Evolutionary conservation across 2,329 filamentous ascomycete species (phyloP).

Genomic region (Sclerotiophoma versabilis): DNA sequence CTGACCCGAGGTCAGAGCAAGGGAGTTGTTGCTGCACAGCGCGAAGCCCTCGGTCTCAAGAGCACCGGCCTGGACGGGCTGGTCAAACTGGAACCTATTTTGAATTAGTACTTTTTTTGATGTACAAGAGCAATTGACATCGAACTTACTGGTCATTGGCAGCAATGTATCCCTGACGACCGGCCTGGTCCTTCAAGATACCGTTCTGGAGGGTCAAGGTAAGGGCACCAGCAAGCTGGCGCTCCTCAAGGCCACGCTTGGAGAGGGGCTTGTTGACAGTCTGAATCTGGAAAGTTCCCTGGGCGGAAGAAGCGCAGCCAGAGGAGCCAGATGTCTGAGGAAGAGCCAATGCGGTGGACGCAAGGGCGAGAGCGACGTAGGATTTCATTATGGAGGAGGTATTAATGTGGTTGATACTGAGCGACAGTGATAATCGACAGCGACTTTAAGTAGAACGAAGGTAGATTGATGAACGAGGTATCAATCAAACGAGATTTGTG

Average conservation of each 20-base stretch:
- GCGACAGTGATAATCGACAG: constrained; percentile 14
- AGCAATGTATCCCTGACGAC: constrained; percentile 79
- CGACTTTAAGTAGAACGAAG: constrained; percentile 26
- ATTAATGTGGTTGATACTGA: constrained; percentile 16
- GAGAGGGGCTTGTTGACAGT: constrained; percentile 52
- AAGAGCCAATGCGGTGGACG: constrained; percentile 37
- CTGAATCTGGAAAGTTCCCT: constrained; percentile 67
- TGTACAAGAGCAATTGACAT: background rate
- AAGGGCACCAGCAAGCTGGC: constrained; percentile 56
- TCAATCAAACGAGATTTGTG: constrained; percentile 35
- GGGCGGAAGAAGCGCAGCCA: constrained; percentile 58
- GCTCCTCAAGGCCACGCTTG: constrained; percentile 37
- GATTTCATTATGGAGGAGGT: constrained; percentile 38
- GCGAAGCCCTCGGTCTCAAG: constrained; percentile 78
- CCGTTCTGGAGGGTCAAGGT: constrained; percentile 68
- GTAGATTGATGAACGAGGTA: constrained; percentile 50
- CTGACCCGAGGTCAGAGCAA: constrained; percentile 67
- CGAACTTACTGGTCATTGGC: constrained; percentile 70
- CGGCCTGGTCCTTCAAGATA: constrained; percentile 68
- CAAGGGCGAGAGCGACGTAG: constrained; percentile 39
- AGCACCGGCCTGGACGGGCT: constrained; percentile 67
- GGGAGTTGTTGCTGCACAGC: constrained; percentile 69
- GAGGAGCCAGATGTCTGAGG: constrained; percentile 56
- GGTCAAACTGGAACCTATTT: constrained; percentile 52
- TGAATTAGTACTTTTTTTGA: constrained; percentile 13